These are phyloP conservation scores for Trichoderma virens DNA, from an alignment of 495 filamentous ascomycete species.

Conservation along the genomic window DNA sequence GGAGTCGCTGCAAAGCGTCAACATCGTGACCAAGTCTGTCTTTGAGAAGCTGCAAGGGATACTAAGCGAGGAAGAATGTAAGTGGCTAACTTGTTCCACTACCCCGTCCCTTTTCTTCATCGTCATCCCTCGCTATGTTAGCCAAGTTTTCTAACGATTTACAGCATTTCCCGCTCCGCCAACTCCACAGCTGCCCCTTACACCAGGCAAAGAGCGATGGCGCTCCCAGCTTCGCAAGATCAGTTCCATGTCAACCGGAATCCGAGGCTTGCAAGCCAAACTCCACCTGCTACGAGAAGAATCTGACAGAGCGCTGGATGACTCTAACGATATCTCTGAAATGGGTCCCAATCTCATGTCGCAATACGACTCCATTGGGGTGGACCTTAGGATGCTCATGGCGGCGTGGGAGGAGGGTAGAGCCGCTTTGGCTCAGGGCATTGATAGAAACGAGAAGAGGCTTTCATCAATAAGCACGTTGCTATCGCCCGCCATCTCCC, in stretches of 20 bases:
- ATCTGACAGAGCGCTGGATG: constrained; percentile 66
- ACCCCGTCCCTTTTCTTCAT: not conserved
- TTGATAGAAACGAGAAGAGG: constrained; percentile 63
- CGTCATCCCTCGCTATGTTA: too few relatives aligned
- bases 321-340: constrained; percentile 62
- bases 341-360: constrained; percentile 67
- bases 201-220: constrained; percentile 69
- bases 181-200: constrained; percentile 61
- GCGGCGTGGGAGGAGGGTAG: constrained; percentile 90
- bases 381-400: constrained; percentile 72
- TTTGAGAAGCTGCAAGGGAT: constrained; percentile 52
- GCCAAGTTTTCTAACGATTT: constrained; percentile 15
- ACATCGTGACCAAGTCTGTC: constrained; percentile 48
- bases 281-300: constrained; percentile 90
- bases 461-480: constrained; percentile 62
- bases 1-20: constrained; percentile 62
- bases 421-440: constrained; percentile 60
- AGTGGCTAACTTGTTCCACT: constrained; percentile 25
- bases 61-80: constrained; percentile 78
- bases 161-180: constrained; percentile 31
- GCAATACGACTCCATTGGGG: constrained; percentile 91
- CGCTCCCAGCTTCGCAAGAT: constrained; percentile 79
- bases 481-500: constrained; percentile 67
- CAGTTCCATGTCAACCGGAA: constrained; percentile 79
- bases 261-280: constrained; percentile 88